Evolutionary conservation across 2,329 filamentous ascomycete genomes (phyloP), one percentile per base, ranked within the genome.

Genomic region (Colletotrichum scovillei): DNA sequence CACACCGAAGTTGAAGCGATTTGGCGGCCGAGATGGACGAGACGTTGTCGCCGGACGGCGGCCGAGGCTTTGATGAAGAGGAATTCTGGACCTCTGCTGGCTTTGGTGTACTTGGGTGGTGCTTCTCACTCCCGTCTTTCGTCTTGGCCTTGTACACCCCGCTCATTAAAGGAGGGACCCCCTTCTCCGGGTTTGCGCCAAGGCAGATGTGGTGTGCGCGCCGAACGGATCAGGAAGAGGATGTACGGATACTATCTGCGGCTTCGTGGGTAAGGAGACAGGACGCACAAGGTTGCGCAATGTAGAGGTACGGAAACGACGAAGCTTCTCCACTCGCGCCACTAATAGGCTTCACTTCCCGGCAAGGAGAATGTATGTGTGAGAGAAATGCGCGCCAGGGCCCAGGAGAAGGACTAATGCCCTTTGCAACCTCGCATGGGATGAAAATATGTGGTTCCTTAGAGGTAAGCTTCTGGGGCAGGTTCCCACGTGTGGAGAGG

Each of bases 391-490:
- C 52, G 52, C 38, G 38, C 38, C 38, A 16, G 38, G 5, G 14
- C 7, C 52, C 52, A 28, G 42, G 42, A 19, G 42, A 49, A 49
- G 42, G 42, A 49, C 42, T 49, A 49, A 49, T 42, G 19, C 42
- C 42, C 42, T 42, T 26, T 28, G 24, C 58, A 28, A 60, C 58
- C 11, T 24, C 30, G 57, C 52, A 69, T 63, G 57, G 46, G 19
- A 38, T 53, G 35, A 49, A 49, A 49, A 8, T 49, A 38, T 62
- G 59, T 55, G 66, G 66, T 73, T 62, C 66, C 60, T 57, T 46
- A 46, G 28, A 70, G 66, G 70, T 73, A 73, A 69, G 70, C 70
- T 73, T 73, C 59, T 73, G 60, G 70, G 59, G 30, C 46, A 30
- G 28, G 70, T 73, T 73, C 60, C 55, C 55, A 69, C 60, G 46